Base-by-base conservation (phyloP, 192 early-diverging fungal genomes). In the Rhizophagus clarus region DNA sequence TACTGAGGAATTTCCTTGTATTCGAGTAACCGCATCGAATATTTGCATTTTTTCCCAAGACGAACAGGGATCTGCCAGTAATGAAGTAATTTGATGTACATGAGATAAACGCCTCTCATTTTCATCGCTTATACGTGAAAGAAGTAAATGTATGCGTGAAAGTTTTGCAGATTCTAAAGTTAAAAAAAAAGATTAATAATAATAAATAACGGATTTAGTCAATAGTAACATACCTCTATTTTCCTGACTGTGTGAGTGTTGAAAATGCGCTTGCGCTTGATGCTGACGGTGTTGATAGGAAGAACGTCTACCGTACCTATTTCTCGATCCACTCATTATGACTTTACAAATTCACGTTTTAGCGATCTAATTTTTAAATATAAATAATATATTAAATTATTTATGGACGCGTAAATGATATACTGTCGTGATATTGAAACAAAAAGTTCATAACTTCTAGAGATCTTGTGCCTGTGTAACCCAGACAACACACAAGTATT, bases 91-190 rank as follows among this genome's bases (percentile, higher is more conserved):
- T 14, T 79, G 77, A 34, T 68, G 69, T 12, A 79, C 31, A 34
- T 51, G 31, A 6, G 64, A 20, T 26, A 26, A 14, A 6, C 67
- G 40, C n/a, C 77, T 56, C 4, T 79, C 77, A 56, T 7, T 79
- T 29, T 79, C 77, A 17, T 79, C 77, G 20, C 45, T 12, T 51
- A 79, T 69, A 22, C 77, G 66, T 24, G 77, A 79, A 51, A 79
- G 32, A 20, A 71, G 24, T n/a, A 4, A n/a, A 14, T 79, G 15
- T 47, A 79, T 22, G 1, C 77, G 77, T 11, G 77, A 79, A 51
- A 79, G 5, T 15, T 79, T 79, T 20, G 31, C 24, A 60, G 64
- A 67, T 0, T 68, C 77, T 77, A 62, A 29, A 49, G 2, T 29
- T 37, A 61, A 24, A 73, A 74, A 49, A 29, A 61, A 60, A 28